Base-by-base conservation (phyloP, 129 eudicot species). In the Saussurea involucrata region DNA sequence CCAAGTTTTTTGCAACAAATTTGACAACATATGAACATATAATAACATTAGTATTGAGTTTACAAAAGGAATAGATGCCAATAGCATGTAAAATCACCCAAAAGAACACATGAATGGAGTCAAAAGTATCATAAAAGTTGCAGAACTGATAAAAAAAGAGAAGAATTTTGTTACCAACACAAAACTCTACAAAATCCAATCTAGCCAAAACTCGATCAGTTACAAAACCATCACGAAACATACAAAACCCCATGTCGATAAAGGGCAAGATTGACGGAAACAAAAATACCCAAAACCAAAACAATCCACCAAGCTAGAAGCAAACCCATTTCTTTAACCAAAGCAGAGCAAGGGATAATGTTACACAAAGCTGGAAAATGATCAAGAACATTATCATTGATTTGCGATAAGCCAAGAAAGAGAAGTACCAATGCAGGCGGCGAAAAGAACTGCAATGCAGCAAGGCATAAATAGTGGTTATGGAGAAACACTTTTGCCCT, bases 401-500 rank as follows among this genome's bases (percentile, higher is more conserved):
- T 72, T 17, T 81, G 88, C 4, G 97, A 95, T 75, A 95, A 82
- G 58, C 96, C 97, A 61, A 92, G 88, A 37, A 87, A 90, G 74
- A 95, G 88, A 31, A 89, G 92, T 66, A 95, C 86, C 90, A 89
- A 72, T 68, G 86, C 91, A 21, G 89, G 81, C 5, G 96, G 97
- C 4, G 86, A 84, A 49, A 95, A 85, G 74, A 95, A 89, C 34
- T 95, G 99, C 80, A 89, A 53, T 17, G 85, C 96, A 0, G 88
- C 96, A 71, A 95, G 90, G 55, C 96, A 89, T 34, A 95, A n/a
- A 81, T 87, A 86, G 77, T 95, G 99, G 64, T 95, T 95, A 85
- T 92, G 97, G 58, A 95, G 86, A 74, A 95, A 95, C 72, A 95
- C 97, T 79, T 95, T 95, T 4, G 97, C 97, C 78, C 97, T 76